phyloP scores from a whole-genome alignment of 768 basidiomycete species.

The Nidula microcarpa region DNA sequence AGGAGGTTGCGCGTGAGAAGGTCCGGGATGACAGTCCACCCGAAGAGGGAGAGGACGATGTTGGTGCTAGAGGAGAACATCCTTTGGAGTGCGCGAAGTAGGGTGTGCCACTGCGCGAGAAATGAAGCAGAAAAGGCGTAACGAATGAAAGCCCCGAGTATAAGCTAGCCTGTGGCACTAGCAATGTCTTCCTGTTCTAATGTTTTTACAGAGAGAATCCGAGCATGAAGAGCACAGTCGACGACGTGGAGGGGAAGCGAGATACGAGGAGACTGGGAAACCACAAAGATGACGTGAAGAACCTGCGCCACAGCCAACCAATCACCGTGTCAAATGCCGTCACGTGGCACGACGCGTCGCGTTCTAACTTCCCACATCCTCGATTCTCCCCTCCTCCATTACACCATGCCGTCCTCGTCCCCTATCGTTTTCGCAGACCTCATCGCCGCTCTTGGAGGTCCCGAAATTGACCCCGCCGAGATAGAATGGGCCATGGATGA shows the following conservation, averaged over 20 bases:
- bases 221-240: too few species aligned
- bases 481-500: conserved; percentile 28
- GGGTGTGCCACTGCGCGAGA: neutral
- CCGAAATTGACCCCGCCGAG: conserved; percentile 17
- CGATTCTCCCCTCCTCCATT: neutral
- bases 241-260: too few species aligned
- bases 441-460: conserved; percentile 25
- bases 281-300: too few species aligned
- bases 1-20: conserved; percentile 52
- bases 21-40: conserved; percentile 70
- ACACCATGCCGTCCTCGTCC: neutral
- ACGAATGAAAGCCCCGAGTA: too few species aligned
- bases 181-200: too few species aligned
- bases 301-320: too few species aligned
- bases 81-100: neutral
- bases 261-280: too few species aligned
- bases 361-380: too few species aligned
- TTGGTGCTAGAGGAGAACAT: neutral
- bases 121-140: neutral
- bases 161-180: too few species aligned
- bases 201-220: too few species aligned
- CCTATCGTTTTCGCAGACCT: conserved; percentile 4
- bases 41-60: conserved; percentile 34
- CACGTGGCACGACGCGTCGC: too few species aligned
- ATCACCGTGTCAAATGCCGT: conserved; percentile 3